A percentile compares a stretch with the other conserved stretches of the same genome.
Evolutionary conservation across 2,329 filamentous ascomycete species (phyloP).

Genomic region (Penicillium vulpinum): DNA sequence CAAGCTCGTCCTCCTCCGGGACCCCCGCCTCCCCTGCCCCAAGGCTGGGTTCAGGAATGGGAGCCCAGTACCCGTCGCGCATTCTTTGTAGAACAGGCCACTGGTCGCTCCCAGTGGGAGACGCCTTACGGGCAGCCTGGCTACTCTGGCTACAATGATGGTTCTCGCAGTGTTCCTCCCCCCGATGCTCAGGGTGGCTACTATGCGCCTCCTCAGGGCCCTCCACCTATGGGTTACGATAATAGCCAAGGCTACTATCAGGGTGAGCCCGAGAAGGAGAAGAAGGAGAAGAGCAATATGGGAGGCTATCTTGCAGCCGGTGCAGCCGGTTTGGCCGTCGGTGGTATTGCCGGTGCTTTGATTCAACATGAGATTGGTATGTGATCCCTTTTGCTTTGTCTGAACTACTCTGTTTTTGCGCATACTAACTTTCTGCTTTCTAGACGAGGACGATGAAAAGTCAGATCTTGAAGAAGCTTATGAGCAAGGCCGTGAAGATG

Average conservation of each 20-base stretch:
- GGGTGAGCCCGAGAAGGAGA: conserved; percentile 24
- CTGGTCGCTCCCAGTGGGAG: conserved; percentile 66
- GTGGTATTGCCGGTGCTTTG: conserved; percentile 59
- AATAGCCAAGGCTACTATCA: conserved; percentile 15
- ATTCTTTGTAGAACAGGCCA: conserved; percentile 64
- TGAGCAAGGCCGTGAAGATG: conserved; percentile 22
- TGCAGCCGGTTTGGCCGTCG: conserved; percentile 58
- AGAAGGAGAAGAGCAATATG: conserved; percentile 49
- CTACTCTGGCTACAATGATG: conserved; percentile 24
- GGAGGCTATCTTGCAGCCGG: conserved; percentile 57
- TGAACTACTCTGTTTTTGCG: not conserved
- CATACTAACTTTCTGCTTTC: not conserved
- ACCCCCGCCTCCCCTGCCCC: conserved; percentile 54
- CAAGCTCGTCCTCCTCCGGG: conserved; percentile 34
- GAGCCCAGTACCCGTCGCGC: conserved; percentile 62
- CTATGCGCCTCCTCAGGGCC: conserved; percentile 20
- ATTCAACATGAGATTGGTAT: conserved; percentile 58
- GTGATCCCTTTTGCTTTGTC: conserved; percentile 24
- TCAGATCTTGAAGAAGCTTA: conserved; percentile 22
- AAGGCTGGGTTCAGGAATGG: conserved; percentile 65
- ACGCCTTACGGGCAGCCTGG: conserved; percentile 44
- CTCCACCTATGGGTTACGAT: conserved; percentile 24
- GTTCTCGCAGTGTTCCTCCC: conserved; percentile 26
- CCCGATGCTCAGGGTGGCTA: conserved; percentile 25
- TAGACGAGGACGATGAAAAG: conserved; percentile 14